Evolutionary conservation across 108 stramenopile species (phyloP), one percentile per base, ranked within the genome.

Genomic region (Aurantiochytrium sp.): DNA sequence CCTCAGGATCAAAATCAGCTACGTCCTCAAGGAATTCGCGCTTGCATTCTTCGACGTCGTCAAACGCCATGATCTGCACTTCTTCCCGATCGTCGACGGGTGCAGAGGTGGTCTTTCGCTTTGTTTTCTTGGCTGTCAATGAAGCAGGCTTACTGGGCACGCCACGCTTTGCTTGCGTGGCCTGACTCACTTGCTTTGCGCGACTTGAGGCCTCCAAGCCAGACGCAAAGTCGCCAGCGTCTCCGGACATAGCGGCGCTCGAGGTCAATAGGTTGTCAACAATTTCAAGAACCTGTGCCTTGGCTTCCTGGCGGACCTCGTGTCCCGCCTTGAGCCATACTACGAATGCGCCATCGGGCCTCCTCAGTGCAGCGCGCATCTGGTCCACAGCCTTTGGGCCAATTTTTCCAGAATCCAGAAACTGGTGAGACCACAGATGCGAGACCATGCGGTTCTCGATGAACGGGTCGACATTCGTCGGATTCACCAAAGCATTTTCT

Each of bases 401-500:
- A 8, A 93, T 58, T 53, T 91, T 83, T 6, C 51, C 51, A 12
- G 76, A 83, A 23, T 83, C 76, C 10, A 53, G 49, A 23, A 93
- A 45, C 59, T 93, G 91, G 88, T 94, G 94, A 8, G 90, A 90
- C 94, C 94, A 94, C 16, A 93, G 55, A 71, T 94, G 94, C 42
- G 69, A 73, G 0, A 90, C 89, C 14, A 58, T 60, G 60, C 93
- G 92, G 8, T 92, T 91, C 44, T 90, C 89, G n/a, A 94, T 88
- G 59, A 93, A 92, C 21, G 91, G 58, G 90, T 94, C 94, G 29
- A 94, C 93, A 47, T 94, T 94, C 71, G 93, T 87, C 8, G 94
- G 87, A 89, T 91, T 91, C 55, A 94, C 90, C 19, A 94, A 73
- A 23, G 90, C 44, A 83, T 93, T 91, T 72, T 93, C 94, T 42